Base-by-base conservation (phyloP, 257 asterid species). In the Galeopsis tetrahit region DNA sequence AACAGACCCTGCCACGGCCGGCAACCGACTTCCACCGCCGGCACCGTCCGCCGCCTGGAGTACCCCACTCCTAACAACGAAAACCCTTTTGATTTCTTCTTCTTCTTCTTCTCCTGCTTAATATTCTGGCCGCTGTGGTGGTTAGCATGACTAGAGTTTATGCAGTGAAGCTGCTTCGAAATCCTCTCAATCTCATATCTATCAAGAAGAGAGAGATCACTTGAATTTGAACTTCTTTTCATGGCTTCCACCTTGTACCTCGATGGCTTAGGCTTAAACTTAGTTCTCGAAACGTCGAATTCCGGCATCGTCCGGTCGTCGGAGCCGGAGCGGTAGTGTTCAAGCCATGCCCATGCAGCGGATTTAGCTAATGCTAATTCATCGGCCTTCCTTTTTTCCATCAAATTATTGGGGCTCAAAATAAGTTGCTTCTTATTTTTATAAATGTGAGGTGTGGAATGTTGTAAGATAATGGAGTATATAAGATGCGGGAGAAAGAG, bases 291-390 rank as follows among this genome's bases (percentile, higher is more conserved):
- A 21, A 69, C 75, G 46, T 83, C 82, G 48, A 33, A 68, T 63
- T 88, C 88, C 2, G 73, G 77, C 60, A 59, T 40, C 0, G 82
- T 10, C n/a, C 75, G 57, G 15, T 62, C 65, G 11, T 75, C 79
- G 10, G 79, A 38, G 53, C 75, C 80, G 39, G 90, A 86, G 58
- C 90, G 86, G 32, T 62, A 90, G 32, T 62, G 92, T 43, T 82
- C 82, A 10, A 76, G 66, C 92, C 92, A 83, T 2, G 91, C 86
- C 88, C 88, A 87, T 65, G 91, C 89, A 32, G 90, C 84, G 17
- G 94, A 86, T 74, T 89, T 87, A 35, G 76, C 82, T n/a, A 80
- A 4, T 59, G 90, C 78, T 61, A 73, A 43, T 44, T 82, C 88
- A 10, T 86, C 85, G 8, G 65, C 36, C 62, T 73, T 83, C 74